These are phyloP conservation scores for Ramaria sp. DNA, from an alignment of 768 basidiomycete genomes.

Conservation along the genomic window DNA sequence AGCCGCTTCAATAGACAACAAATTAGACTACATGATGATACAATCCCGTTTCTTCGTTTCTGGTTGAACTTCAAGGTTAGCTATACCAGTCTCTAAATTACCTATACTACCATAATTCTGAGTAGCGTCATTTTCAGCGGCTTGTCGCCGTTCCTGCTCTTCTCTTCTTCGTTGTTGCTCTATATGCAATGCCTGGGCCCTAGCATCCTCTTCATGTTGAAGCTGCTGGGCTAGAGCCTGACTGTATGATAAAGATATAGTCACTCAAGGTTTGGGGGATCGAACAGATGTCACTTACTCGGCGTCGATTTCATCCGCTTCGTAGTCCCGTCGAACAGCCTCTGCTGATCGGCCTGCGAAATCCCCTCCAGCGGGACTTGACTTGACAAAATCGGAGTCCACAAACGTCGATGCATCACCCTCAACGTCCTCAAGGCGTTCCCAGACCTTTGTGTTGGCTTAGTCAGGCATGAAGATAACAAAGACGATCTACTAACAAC, in stretches of 20 bases:
- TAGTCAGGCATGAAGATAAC: neutral
- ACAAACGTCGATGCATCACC: constrained; percentile 70
- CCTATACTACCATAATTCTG: constrained; percentile 4
- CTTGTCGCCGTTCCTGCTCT: constrained; percentile 19
- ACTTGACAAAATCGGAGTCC: constrained; percentile 53
- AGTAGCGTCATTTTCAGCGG: neutral
- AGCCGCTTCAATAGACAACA: neutral
- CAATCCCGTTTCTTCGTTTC: constrained; percentile 38
- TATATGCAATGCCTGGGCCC: constrained; percentile 16
- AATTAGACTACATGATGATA: constrained; percentile 38
- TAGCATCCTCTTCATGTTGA: constrained; percentile 70
- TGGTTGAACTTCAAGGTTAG: neutral
- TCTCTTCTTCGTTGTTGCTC: constrained; percentile 25
- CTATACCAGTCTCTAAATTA: neutral
- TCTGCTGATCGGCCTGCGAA: constrained; percentile 66
- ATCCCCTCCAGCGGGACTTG: constrained; percentile 70
- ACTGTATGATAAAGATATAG: constrained; percentile 24
- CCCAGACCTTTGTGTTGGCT: constrained; percentile 41
- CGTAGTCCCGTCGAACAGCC: constrained; percentile 3
- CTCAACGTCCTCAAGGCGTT: constrained; percentile 81
- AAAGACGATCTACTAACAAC: constrained; percentile 35
- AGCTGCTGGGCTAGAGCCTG: constrained; percentile 62
- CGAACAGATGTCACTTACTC: constrained; percentile 40
- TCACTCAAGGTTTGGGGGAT: neutral
- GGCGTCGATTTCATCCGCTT: constrained; percentile 18